Evolutionary conservation across 345 rosid genomes (phyloP).

Genomic region (Boechera stricta): DNA sequence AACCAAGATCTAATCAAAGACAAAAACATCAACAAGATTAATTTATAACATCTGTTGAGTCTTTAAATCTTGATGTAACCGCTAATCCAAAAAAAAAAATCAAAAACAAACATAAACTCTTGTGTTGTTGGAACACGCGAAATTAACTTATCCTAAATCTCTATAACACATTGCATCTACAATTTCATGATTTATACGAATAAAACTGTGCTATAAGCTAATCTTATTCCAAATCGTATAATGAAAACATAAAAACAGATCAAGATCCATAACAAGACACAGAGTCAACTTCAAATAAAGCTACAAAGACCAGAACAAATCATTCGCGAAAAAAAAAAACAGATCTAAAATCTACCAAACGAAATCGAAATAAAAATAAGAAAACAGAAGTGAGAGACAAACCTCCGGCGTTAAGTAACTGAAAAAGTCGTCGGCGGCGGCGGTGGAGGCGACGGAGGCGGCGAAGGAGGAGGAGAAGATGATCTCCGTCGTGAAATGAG

Average conservation of each 20-base stretch:
- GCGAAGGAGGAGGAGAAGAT: neutral
- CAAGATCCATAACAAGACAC: slow-evolving; percentile 50
- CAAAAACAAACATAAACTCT: neutral
- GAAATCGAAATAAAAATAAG: neutral
- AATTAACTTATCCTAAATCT: neutral
- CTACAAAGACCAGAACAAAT: neutral
- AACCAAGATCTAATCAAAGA: slow-evolving; percentile 16
- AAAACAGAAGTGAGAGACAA: neutral
- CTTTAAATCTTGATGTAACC: neutral
- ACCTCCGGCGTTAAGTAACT: neutral
- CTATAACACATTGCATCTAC: slow-evolving; percentile 27
- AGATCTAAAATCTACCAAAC: slow-evolving; percentile 43
- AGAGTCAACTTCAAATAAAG: slow-evolving; percentile 15
- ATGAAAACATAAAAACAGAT: slow-evolving; percentile 30
- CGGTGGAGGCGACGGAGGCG: slow-evolving; percentile 35
- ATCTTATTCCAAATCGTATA: slow-evolving; percentile 19
- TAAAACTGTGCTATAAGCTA: neutral
- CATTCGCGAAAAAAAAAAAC: neutral
- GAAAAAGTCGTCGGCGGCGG: slow-evolving; percentile 15
- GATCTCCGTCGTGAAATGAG: slow-evolving; percentile 49
- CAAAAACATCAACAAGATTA: neutral
- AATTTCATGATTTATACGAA: neutral
- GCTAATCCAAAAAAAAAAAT: neutral
- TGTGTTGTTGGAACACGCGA: slow-evolving; percentile 36
- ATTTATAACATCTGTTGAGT: neutral